Base-by-base conservation (phyloP, 2,329 filamentous ascomycete species). In the Mariannaea elegans region DNA sequence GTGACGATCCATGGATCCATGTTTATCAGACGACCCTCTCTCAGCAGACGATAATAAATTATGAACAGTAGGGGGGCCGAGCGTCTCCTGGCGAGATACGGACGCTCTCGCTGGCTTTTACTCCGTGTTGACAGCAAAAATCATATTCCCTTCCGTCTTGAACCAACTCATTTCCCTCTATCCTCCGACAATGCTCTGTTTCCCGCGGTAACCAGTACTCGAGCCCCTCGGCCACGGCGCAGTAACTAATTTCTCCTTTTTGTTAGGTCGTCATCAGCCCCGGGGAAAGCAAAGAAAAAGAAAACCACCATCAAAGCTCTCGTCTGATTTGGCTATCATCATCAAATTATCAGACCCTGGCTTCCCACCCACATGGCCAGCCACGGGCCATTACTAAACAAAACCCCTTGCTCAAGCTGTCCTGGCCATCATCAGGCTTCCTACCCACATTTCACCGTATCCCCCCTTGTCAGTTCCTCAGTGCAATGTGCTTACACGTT, bases 1-100 rank as follows among this genome's bases (percentile, higher is more conserved):
- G 56, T 60, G 67, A 59, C 56, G 65, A 68, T 65, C 67, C 59
- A 66, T 64, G 63, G 59, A 56, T 65, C 67, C 66, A 69, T 69
- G 59, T 69, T 64, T 66, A 62, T 68, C 65, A 55, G 62, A 66
- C 67, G 58, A 69, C 59, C 44, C 56, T 68, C 65, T 24, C 39
- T 44, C 39, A 44, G 19, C 39, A 44, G 39, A 44, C 21, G 19
- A 44, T 36, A n/a, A 14, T 36, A 36, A 36, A 14, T 8, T 36
- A 36, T 9, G 24, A 6, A 27, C 9, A 9, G 24, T 27, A 27
- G 24, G 24, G 24, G 5, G 9, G 24, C 24, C 24, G 9, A 27
- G 24, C 29, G 36, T 29, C 48, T 24, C 29, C 48, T 39, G 12
- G 36, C 13, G n/a, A 34, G 39, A 45, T 42, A 42, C 31, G 39